A percentile compares a stretch with the other conserved stretches of the same genome.
These are phyloP conservation scores for Yamadazyma tumulicola DNA, from an alignment of 805 yeast species.

Conservation along the genomic window DNA sequence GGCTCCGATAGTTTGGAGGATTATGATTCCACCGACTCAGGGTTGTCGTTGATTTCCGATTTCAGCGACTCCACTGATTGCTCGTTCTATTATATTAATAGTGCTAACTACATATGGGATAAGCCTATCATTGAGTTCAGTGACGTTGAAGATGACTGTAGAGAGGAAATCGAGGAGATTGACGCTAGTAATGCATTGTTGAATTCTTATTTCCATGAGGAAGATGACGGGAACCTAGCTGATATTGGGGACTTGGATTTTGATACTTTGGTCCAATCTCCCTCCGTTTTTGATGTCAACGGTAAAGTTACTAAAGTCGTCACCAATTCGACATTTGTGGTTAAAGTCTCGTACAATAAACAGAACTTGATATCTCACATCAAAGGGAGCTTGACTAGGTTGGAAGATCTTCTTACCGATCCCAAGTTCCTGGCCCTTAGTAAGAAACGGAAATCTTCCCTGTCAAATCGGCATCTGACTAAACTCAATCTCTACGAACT, in stretches of 20 bases:
- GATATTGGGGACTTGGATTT: neutral
- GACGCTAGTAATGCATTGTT: too few species aligned
- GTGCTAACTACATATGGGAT: constrained; percentile 4
- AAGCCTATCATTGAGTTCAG: neutral
- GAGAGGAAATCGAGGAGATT: too few species aligned
- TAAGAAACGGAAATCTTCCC: neutral
- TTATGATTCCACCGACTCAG: too few species aligned
- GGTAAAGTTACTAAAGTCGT: neutral
- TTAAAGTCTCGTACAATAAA: constrained; percentile 4
- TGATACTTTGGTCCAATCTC: too few species aligned
- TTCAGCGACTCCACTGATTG: too few species aligned
- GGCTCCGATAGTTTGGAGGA: too few species aligned
- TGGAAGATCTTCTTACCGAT: constrained; percentile 4
- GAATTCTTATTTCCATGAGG: too few species aligned
- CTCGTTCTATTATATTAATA: too few species aligned
- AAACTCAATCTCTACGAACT: constrained; percentile 7
- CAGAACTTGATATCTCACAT: constrained; percentile 1
- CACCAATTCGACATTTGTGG: neutral
- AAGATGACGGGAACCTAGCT: too few species aligned
- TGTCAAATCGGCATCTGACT: neutral
- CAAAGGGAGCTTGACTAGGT: neutral
- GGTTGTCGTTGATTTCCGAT: too few species aligned
- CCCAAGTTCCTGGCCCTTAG: constrained; percentile 1
- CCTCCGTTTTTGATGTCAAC: too few species aligned
- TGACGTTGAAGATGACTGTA: constrained; percentile 2